Conservation (phyloP, 2,329 filamentous ascomycete genomes). For the Ophiocordyceps sinensis region DNA sequence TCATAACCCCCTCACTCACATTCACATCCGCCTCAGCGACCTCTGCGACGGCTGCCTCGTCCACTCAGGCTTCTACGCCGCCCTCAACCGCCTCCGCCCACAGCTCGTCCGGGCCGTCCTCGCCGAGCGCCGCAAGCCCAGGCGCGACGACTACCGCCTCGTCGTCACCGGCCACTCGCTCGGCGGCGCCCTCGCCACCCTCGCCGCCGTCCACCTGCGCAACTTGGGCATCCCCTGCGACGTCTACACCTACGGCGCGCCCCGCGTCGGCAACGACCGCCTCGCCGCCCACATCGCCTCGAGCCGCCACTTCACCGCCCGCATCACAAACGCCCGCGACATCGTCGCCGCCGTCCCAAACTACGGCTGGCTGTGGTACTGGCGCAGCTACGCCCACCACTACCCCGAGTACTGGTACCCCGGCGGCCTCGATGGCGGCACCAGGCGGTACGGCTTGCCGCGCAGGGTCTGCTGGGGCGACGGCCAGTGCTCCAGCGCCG, state of each 20-base stretch:
- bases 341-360: constrained; percentile 51
- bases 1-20: neutral
- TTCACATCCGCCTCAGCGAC: constrained; percentile 7
- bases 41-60: constrained; percentile 28
- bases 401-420: constrained; percentile 50
- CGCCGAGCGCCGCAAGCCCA: constrained; percentile 24
- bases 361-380: constrained; percentile 23
- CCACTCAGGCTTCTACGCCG: constrained; percentile 41
- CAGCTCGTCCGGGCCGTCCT: constrained; percentile 27
- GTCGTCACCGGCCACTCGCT: constrained; percentile 53
- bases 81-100: constrained; percentile 37
- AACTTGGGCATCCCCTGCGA: constrained; percentile 28
- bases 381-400: constrained; percentile 40
- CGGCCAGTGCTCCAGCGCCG: neutral
- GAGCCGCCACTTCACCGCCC: constrained; percentile 38
- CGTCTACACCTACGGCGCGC: constrained; percentile 53
- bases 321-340: constrained; percentile 53
- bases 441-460: constrained; percentile 11
- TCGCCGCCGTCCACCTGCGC: constrained; percentile 44
- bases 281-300: constrained; percentile 29
- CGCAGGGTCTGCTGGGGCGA: neutral
- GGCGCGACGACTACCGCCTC: constrained; percentile 26
- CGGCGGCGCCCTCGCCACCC: constrained; percentile 47
- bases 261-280: constrained; percentile 46
- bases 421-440: constrained; percentile 19